Evolutionary conservation across 129 eudicot species (phyloP), one percentile per base, ranked within the genome.

Genomic region (Sambucus nigra): DNA sequence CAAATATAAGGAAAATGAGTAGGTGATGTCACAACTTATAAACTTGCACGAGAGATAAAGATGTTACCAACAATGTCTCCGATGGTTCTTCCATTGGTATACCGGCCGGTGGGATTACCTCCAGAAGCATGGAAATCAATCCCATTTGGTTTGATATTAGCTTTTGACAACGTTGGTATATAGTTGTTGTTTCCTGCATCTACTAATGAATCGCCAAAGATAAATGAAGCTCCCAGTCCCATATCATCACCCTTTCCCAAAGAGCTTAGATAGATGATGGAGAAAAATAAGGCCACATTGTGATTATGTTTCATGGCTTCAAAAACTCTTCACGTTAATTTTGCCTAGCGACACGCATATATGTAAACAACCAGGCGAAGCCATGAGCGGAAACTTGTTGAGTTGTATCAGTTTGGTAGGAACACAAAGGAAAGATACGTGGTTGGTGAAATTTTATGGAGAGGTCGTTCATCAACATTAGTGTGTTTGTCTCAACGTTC

Each of bases 201-300:
- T 0, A 92, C 99, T 53, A 92, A 73, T 0, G 99, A 92, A 74
- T 92, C 99, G 1, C 99, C 99, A 57, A 92, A 92, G n/a, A 92
- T 92, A 53, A 71, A 92, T 0, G 96, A 92, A 69, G 99, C 99
- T 51, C 96, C 99, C 44, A 59, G 55, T 5, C 16, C 45, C 57
- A 25, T 65, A 29, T 71, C 73, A 19, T 49, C 76, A 15, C 21
- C 76, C 17, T 16, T 35, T 22, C 47, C 84, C 48, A 52, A 53
- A 3, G 45, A 48, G 15, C 29, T 51, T 55, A 61, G 2, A 14
- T 57, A 59, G 3, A 69, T 51, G 48, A 75, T 35, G 16, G 54
- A 42, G 6, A 71, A 5, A 11, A 71, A 10, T 25, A 86, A 53
- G 19, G 26, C 61, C 10, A 69, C 16, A 35, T 44, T 42, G 28